Base-by-base conservation (phyloP, 345 rosid genomes). In the Stellera chamaejasme region DNA sequence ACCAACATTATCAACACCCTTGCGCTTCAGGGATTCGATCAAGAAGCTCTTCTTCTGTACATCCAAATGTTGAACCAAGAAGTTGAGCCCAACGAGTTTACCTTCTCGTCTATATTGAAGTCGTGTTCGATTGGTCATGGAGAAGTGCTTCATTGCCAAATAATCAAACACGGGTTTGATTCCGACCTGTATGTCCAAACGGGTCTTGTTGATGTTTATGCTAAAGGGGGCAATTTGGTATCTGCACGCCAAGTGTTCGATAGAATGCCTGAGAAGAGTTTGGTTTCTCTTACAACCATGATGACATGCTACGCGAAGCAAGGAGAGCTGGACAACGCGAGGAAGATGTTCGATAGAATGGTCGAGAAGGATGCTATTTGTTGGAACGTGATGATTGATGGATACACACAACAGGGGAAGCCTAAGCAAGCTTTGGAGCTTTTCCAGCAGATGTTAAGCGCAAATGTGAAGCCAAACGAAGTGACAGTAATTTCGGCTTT, bases 311-410 rank as follows among this genome's bases (percentile, higher is more conserved):
- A 67, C 15, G 73, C 87, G 1, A 84, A 72, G 64, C 66, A 64
- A 19, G 85, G 92, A 54, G 72, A 77, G 66, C 15, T 84, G 26
- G 56, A 65, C 26, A 76, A 67, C 14, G 88, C 92, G 15, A 76
- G 81, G 57, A 60, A 4, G 10, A 43, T 83, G 74, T 83, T 84
- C 45, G 83, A 84, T 57, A 78, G 65, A 49, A 58, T 76, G 68
- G 64, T 66, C 45, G 83, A 78, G 45, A 82, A 64, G 66, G 88
- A 82, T 62, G 77, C 64, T 9, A 73, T 82, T n/a, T 79, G 86
- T 44, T 85, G 93, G 93, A 85, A 85, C 42, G 88, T 76, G 65
- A 85, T 85, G 88, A 78, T 85, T 56, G 77, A 78, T 65, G 86
- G 86, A 63, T 85, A 79, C 15, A 69, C 73, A 39, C 80, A 85